A percentile compares a stretch with the other conserved stretches of the same genome.
phyloP scores from a whole-genome alignment of 1,284 basidiomycete genomes.

The Pseudozyma sp. region DNA sequence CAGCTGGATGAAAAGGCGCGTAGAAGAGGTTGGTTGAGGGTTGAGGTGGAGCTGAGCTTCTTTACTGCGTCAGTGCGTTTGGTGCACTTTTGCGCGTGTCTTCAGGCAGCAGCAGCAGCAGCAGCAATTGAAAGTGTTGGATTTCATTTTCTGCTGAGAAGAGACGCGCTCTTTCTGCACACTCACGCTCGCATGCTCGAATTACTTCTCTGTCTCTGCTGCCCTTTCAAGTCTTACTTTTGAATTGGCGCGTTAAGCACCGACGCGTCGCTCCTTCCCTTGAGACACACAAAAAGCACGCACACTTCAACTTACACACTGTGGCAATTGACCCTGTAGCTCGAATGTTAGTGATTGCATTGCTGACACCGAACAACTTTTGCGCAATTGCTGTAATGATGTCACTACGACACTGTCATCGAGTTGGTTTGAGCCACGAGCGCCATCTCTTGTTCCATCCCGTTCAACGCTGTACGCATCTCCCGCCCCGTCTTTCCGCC shows the following conservation, averaged over 20 bases:
- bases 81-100: constrained; percentile 1
- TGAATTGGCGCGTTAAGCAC: constrained; percentile 20
- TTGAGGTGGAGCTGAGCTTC: too few species aligned
- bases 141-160: neutral
- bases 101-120: too few species aligned
- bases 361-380: neutral
- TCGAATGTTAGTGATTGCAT: neutral
- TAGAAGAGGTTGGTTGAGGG: too few species aligned
- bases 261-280: constrained; percentile 28
- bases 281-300: neutral
- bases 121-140: constrained; percentile 1
- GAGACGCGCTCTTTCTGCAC: neutral
- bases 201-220: neutral
- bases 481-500: constrained; percentile 28
- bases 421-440: constrained; percentile 33
- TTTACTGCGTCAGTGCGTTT: neutral
- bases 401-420: constrained; percentile 25
- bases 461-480: constrained; percentile 30
- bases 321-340: neutral
- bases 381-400: neutral
- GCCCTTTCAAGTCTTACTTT: neutral
- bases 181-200: too few species aligned
- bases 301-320: neutral
- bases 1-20: too few species aligned
- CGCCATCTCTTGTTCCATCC: constrained; percentile 34